Base-by-base conservation (phyloP, 2,329 filamentous ascomycete species). In the Clonostachys rosea region DNA sequence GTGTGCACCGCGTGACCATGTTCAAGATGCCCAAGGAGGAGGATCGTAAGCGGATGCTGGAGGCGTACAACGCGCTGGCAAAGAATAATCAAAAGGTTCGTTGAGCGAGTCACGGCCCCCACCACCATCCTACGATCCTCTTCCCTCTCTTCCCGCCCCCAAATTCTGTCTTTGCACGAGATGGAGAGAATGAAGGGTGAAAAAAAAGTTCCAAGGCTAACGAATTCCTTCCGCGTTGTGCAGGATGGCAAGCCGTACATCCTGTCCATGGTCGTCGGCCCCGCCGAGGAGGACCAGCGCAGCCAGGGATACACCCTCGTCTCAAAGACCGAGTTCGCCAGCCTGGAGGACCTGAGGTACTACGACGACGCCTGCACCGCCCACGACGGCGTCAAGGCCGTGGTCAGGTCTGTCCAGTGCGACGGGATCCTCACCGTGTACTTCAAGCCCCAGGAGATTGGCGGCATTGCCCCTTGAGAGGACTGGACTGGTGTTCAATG, bases 191-290 rank as follows among this genome's bases (percentile, higher is more conserved):
- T 35, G 13, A 6, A 33, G 20, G 5, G n/a, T 8, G 5, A 12
- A 6, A 12, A 10, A 12, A 46, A 30, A 12, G 12, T 24, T 24
- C 24, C 24, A 30, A 30, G 24, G 24, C 24, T 30, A 30, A 30
- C 24, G 24, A 30, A 30, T 30, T 30, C 24, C 24, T 30, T 30
- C 24, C 24, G 24, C 10, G 9, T 30, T 10, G 24, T 39, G 7
- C 47, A 89, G 86, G 77, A 87, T 56, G 85, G 83, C 51, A 82
- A 86, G 60, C 82, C 82, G 2, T 90, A 89, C 62, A 86, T 90
- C 53, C 64, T 82, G 41, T 72, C 73, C 48, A 69, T 80, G 54
- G 52, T 69, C 64, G 82, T 78, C 13, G 78, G 78, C 34, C 63
- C 68, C 18, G 73, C 77, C 9, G 66, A 79, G 51, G 70, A 75